Percentiles rank a stretch among this genome's conserved stretches.
Evolutionary conservation across 768 basidiomycete species (phyloP).

Genomic region (Leccinum aurantiacum): DNA sequence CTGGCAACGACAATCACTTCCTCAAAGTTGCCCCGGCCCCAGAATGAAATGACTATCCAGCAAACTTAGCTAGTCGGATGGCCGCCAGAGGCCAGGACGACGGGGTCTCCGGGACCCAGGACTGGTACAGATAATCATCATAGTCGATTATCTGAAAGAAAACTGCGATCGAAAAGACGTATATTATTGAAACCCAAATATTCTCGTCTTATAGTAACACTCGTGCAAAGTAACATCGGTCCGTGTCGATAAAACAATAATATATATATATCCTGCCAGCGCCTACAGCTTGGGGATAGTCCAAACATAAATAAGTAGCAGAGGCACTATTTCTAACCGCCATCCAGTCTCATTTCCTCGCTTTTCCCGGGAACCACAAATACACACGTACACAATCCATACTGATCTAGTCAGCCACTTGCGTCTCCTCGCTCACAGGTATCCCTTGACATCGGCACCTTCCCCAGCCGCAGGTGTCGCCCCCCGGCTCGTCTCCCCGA

Average conservation of each 20-base stretch:
- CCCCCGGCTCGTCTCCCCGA: conserved; percentile 35
- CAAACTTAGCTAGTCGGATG: not conserved
- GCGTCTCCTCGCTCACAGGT: conserved; percentile 11
- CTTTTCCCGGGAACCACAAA: not conserved
- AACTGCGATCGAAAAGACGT: not conserved
- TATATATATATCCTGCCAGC: not conserved
- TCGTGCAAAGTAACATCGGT: not conserved
- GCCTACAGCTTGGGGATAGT: not conserved
- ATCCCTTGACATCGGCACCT: conserved; percentile 18
- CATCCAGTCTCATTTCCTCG: not conserved
- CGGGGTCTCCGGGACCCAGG: too few relatives aligned
- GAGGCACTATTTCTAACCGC: too few relatives aligned
- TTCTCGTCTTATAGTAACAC: not conserved
- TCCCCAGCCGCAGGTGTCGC: not conserved
- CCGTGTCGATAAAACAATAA: not conserved
- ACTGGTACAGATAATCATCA: too few relatives aligned
- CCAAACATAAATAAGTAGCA: not conserved
- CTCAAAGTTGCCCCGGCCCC: too few relatives aligned
- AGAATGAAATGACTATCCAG: not conserved
- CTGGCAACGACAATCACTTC: not conserved
- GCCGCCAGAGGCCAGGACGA: too few relatives aligned
- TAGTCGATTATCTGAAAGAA: not conserved
- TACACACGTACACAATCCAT: not conserved
- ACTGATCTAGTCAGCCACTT: not conserved
- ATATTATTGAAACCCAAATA: not conserved